phyloP scores from a whole-genome alignment of 2,329 filamentous ascomycete species.

The Leptodontidium sp. region DNA sequence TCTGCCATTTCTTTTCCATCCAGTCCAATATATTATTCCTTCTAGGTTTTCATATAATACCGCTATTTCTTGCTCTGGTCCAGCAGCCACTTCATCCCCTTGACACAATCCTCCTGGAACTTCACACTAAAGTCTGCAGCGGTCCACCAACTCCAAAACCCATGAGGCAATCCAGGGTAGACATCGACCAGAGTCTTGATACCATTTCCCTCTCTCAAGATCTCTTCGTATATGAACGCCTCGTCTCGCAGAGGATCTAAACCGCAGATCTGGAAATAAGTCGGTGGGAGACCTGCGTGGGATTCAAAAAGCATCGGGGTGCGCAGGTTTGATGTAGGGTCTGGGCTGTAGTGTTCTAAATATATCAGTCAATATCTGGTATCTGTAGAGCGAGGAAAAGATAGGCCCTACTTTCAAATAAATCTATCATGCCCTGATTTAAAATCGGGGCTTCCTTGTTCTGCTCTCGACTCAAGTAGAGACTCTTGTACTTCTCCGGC shows the following conservation, averaged over 20 bases:
- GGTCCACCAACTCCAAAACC: slow-evolving; percentile 44
- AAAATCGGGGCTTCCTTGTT: slow-evolving; percentile 51
- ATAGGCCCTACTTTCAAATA: slow-evolving; percentile 40
- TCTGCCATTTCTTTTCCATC: too few species aligned
- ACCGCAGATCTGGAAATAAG: slow-evolving; percentile 50
- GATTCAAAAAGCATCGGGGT: slow-evolving; percentile 48
- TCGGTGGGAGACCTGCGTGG: slow-evolving; percentile 51
- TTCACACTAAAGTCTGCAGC: slow-evolving; percentile 39
- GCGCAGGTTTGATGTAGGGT: slow-evolving; percentile 44
- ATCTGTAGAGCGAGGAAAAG: neutral
- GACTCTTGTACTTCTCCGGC: slow-evolving; percentile 49
- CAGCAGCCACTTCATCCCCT: slow-evolving; percentile 36
- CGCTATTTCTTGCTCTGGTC: slow-evolving; percentile 28
- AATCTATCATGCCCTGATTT: slow-evolving; percentile 39
- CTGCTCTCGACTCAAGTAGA: slow-evolving; percentile 53
- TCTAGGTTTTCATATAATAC: too few species aligned
- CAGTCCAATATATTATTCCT: neutral
- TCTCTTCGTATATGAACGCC: slow-evolving; percentile 58
- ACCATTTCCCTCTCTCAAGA: slow-evolving; percentile 52
- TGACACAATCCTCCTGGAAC: slow-evolving; percentile 39
- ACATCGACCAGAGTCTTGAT: slow-evolving; percentile 44
- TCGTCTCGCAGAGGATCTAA: slow-evolving; percentile 48
- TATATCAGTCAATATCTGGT: neutral
- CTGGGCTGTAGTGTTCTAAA: slow-evolving; percentile 43
- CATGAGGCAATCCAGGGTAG: slow-evolving; percentile 47